phyloP scores from a whole-genome alignment of 148 eudicot genomes.

The Mesembryanthemum crystallinum region DNA sequence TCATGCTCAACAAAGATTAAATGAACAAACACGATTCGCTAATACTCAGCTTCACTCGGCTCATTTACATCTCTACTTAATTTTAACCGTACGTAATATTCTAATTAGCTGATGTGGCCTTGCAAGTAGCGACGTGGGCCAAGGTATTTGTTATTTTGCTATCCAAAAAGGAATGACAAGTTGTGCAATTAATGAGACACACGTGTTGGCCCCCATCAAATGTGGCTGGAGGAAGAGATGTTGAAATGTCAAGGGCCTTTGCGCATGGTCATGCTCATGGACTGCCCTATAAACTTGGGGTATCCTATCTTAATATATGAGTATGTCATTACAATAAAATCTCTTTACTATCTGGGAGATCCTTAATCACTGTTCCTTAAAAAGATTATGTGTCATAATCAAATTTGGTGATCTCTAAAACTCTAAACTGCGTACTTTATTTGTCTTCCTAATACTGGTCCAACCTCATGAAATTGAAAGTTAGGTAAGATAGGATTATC shows the following conservation, averaged over 20 bases:
- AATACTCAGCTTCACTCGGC: too few species aligned
- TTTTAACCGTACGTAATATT: too few species aligned
- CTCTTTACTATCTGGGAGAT: too few species aligned
- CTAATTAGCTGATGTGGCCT: background rate
- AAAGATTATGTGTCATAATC: background rate
- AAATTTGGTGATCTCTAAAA: background rate
- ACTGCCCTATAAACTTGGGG: background rate
- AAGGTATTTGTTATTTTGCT: constrained; percentile 5
- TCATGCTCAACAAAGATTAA: too few species aligned
- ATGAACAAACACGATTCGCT: too few species aligned
- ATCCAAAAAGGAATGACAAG: constrained; percentile 17
- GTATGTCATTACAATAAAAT: too few species aligned
- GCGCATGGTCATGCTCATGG: background rate
- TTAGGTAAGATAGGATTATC: too few species aligned
- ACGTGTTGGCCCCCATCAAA: constrained; percentile 18
- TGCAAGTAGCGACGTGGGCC: background rate
- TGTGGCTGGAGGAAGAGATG: background rate
- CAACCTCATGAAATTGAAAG: background rate
- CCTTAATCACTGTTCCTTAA: constrained; percentile 14
- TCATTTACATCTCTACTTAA: too few species aligned
- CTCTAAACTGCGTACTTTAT: background rate
- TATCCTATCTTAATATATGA: background rate
- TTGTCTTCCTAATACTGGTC: background rate
- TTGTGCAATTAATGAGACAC: constrained; percentile 10
- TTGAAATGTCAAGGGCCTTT: background rate